Conservation (phyloP, 257 asterid species). For the Solanum megistacrolobum region DNA sequence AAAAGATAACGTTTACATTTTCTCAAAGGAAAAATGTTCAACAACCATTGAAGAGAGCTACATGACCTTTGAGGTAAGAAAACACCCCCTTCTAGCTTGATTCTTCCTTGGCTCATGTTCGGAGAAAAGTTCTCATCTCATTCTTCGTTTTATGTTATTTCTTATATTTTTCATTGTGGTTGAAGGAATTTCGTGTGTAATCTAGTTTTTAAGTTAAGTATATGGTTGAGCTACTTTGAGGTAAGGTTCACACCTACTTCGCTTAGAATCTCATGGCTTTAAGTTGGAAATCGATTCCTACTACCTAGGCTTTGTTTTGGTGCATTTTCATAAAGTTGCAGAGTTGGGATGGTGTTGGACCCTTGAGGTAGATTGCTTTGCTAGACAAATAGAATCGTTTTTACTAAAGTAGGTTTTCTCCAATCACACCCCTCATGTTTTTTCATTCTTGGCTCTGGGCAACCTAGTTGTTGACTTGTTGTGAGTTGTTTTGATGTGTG, state of each 20-base stretch:
- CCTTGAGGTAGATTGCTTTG: background rate
- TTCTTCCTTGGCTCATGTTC: background rate
- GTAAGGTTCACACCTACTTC: background rate
- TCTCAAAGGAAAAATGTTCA: background rate
- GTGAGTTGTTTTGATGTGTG: background rate
- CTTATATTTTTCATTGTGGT: background rate
- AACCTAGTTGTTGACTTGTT: background rate
- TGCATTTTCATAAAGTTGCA: background rate
- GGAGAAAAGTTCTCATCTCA: background rate
- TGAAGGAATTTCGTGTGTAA: background rate
- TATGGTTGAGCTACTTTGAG: background rate
- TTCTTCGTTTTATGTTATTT: background rate
- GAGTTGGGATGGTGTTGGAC: background rate
- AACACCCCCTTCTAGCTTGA: background rate
- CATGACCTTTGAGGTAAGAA: background rate
- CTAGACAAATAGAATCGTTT: no score
- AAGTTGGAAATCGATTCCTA: background rate
- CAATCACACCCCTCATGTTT: background rate
- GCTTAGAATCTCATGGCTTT: background rate
- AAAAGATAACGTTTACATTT: background rate
- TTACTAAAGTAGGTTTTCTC: background rate
- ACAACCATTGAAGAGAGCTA: background rate
- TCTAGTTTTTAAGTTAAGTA: background rate
- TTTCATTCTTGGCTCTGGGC: background rate
- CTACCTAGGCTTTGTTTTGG: background rate